Percentiles rank a stretch among this genome's conserved stretches.
These are phyloP conservation scores for Suillus discolor DNA, from an alignment of 768 basidiomycete species.

Conservation along the genomic window DNA sequence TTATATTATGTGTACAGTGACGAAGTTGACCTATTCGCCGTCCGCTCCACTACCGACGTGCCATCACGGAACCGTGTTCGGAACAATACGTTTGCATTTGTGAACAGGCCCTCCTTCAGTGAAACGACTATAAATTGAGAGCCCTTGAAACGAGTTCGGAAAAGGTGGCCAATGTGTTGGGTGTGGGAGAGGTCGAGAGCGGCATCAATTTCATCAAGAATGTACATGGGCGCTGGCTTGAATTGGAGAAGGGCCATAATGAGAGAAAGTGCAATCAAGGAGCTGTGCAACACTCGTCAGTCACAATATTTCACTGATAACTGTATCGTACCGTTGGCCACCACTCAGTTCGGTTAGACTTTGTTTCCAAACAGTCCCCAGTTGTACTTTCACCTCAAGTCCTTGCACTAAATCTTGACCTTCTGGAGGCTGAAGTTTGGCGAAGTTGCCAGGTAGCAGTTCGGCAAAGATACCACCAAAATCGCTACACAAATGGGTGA, in stretches of 20 bases:
- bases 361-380: conserved; percentile 97
- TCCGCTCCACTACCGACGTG: conserved; percentile 87
- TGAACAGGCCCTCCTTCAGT: conserved; percentile 95
- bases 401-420: conserved; percentile 93
- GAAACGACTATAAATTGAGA: conserved; percentile 98
- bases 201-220: conserved; percentile 98
- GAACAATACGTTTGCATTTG: conserved; percentile 97
- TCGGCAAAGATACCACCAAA: conserved; percentile 92
- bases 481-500: conserved; percentile 54
- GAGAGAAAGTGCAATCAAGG: conserved; percentile 93
- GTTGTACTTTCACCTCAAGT: conserved; percentile 94
- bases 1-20: conserved; percentile 32
- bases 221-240: conserved; percentile 99
- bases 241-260: conserved; percentile 99
- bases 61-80: conserved; percentile 92
- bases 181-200: conserved; percentile 95
- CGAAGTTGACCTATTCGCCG: conserved; percentile 64
- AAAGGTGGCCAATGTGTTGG: conserved; percentile 97
- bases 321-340: conserved; percentile 78
- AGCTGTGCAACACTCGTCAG: conserved; percentile 50
- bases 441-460: conserved; percentile 89
- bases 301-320: conserved; percentile 4
- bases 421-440: conserved; percentile 94
- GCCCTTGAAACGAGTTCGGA: conserved; percentile 95
- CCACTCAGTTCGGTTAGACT: conserved; percentile 96